Evolutionary conservation across 2,329 filamentous ascomycete genomes (phyloP).

Genomic region (Clonostachys sp.): DNA sequence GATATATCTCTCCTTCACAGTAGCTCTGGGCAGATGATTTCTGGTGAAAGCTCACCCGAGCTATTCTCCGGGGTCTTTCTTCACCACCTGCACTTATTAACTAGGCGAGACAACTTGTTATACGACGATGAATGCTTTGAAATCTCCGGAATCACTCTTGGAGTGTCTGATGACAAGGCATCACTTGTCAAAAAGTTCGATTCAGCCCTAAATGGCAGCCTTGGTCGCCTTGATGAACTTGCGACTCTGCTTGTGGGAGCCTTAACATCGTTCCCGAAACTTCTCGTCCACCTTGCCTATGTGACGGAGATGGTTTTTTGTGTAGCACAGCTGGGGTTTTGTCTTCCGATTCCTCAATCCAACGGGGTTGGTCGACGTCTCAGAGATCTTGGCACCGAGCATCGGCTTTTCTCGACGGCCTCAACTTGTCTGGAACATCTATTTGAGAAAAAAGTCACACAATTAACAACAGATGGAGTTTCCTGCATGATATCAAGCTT

Average conservation of each 20-base stretch:
- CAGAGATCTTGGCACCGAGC: slow-evolving; percentile 24
- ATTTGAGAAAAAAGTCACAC: slow-evolving; percentile 52
- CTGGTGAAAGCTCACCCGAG: slow-evolving; percentile 7
- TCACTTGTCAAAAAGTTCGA: slow-evolving; percentile 40
- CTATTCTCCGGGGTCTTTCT: slow-evolving; percentile 33
- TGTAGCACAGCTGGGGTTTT: no score
- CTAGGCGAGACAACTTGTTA: slow-evolving; percentile 7
- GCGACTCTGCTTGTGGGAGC: slow-evolving; percentile 31
- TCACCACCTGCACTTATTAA: slow-evolving; percentile 29
- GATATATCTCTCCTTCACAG: slow-evolving; percentile 33
- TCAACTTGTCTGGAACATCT: slow-evolving; percentile 35
- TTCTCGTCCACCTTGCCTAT: slow-evolving; percentile 35
- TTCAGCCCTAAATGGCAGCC: slow-evolving; percentile 30
- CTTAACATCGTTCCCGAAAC: slow-evolving; percentile 38
- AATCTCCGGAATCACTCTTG: not conserved
- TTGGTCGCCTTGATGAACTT: slow-evolving; percentile 36
- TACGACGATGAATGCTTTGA: not conserved
- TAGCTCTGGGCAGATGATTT: slow-evolving; percentile 6
- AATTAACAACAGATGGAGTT: slow-evolving; percentile 40
- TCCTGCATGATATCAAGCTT: slow-evolving; percentile 30
- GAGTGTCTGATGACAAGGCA: slow-evolving; percentile 7
- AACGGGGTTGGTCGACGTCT: no score
- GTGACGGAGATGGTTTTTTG: slow-evolving; percentile 15
- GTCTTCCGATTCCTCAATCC: no score
- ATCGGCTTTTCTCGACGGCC: slow-evolving; percentile 36